Evolutionary conservation across 108 stramenopile genomes (phyloP).

Genomic region (Mayamaea pseudoterrestris): DNA sequence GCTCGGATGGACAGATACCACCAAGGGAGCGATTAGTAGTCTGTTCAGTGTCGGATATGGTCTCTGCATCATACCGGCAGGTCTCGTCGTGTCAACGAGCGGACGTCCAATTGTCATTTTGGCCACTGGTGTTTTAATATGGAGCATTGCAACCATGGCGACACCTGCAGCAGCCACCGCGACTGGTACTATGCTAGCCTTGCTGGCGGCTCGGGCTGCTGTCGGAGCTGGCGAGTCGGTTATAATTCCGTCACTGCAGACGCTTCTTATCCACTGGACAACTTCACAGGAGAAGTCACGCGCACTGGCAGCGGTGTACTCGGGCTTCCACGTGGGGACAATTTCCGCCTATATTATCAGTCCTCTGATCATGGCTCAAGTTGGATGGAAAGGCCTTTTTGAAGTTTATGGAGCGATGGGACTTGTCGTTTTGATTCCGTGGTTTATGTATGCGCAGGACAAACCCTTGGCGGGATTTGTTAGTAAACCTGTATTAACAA

Average conservation of each 20-base stretch:
- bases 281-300: conserved; percentile 49
- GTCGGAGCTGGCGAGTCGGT: conserved; percentile 80
- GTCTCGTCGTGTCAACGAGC: conserved; percentile 33
- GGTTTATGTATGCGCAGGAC: conserved; percentile 61
- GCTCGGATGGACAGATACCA: conserved; percentile 57
- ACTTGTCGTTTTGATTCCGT: conserved; percentile 55
- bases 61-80: conserved; percentile 61
- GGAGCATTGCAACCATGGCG: conserved; percentile 58
- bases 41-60: conserved; percentile 79
- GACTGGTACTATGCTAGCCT: conserved; percentile 12
- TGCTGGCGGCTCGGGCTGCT: conserved; percentile 45
- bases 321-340: conserved; percentile 73
- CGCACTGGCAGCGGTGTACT: conserved; percentile 55
- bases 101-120: conserved; percentile 36
- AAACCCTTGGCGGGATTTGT: conserved; percentile 10
- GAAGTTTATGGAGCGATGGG: conserved; percentile 60
- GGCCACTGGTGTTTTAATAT: conserved; percentile 45
- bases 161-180: conserved; percentile 41
- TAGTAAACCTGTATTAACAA: neutral
- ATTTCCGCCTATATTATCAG: conserved; percentile 65
- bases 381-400: conserved; percentile 67
- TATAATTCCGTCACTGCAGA: conserved; percentile 69
- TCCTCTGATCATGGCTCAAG: conserved; percentile 51
- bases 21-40: conserved; percentile 73
- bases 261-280: conserved; percentile 62